phyloP scores from a whole-genome alignment of 768 basidiomycete genomes.

The Cyclocybe aegerita region DNA sequence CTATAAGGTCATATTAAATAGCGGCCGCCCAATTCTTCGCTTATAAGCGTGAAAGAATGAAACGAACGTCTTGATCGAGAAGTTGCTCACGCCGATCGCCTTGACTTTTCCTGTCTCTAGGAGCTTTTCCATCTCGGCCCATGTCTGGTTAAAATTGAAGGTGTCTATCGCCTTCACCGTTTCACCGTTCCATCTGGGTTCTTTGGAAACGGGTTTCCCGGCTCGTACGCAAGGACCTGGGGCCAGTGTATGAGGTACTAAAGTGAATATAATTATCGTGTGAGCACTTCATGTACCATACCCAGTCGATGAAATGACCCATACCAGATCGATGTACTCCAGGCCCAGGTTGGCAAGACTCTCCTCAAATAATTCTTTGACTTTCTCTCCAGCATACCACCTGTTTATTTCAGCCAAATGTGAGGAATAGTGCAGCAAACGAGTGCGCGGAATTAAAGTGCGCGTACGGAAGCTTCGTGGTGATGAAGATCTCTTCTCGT shows the following conservation, averaged over 20 bases:
- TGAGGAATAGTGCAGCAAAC: background rate
- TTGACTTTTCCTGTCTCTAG: constrained; percentile 43
- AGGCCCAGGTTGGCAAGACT: constrained; percentile 38
- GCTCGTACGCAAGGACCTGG: constrained; percentile 31
- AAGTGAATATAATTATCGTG: background rate
- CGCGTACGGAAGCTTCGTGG: constrained; percentile 45
- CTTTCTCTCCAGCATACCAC: constrained; percentile 36
- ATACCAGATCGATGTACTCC: constrained; percentile 49
- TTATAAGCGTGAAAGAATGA: background rate
- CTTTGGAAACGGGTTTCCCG: constrained; percentile 15
- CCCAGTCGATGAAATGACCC: background rate
- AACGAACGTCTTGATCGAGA: constrained; percentile 52
- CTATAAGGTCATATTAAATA: constrained; percentile 14
- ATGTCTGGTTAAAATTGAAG: constrained; percentile 40
- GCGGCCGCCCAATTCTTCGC: background rate
- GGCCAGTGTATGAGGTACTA: constrained; percentile 57
- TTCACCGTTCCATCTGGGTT: constrained; percentile 34
- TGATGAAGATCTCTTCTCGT: constrained; percentile 47
- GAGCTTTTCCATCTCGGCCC: constrained; percentile 52
- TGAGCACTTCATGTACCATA: background rate
- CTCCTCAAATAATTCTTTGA: constrained; percentile 39
- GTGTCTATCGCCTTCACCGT: constrained; percentile 26
- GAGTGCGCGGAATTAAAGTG: background rate
- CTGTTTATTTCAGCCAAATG: constrained; percentile 13
- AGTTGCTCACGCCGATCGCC: constrained; percentile 62